These are phyloP conservation scores for Aspergillus olivimuriae DNA, from an alignment of 495 filamentous ascomycete species.

Conservation along the genomic window DNA sequence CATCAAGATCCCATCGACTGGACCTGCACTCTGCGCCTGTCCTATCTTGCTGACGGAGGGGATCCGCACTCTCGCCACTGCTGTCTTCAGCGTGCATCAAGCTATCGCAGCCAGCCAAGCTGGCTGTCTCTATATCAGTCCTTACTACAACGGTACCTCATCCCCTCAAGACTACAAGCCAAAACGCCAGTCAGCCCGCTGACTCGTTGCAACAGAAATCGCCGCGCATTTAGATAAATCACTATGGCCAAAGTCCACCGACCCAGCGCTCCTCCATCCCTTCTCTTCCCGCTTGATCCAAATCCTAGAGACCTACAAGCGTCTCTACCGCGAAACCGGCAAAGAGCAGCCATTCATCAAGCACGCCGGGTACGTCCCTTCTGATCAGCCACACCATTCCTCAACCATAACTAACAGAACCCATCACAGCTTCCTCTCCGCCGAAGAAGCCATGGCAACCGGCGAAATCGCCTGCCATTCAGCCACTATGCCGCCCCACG, in stretches of 20 bases:
- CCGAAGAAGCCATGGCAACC: constrained; percentile 15
- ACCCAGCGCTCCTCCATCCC: constrained; percentile 31
- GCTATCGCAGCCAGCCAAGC: constrained; percentile 46
- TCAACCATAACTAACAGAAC: not conserved
- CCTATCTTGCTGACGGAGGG: constrained; percentile 39
- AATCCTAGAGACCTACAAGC: constrained; percentile 28
- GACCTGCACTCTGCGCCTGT: constrained; percentile 52
- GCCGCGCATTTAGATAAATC: constrained; percentile 22
- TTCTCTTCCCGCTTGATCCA: constrained; percentile 33
- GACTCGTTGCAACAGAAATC: too few relatives aligned
- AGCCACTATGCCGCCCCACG: constrained; percentile 15
- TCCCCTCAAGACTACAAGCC: not conserved
- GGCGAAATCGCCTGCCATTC: constrained; percentile 18
- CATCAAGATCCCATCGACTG: constrained; percentile 55
- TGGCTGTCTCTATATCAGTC: constrained; percentile 50
- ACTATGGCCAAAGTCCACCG: constrained; percentile 24
- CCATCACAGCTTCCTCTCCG: constrained; percentile 5
- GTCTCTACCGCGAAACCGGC: constrained; percentile 35
- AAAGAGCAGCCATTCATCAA: constrained; percentile 36
- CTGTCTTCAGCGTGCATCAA: constrained; percentile 52
- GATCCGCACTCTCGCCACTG: constrained; percentile 50
- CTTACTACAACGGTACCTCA: constrained; percentile 41
- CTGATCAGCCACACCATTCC: constrained; percentile 2
- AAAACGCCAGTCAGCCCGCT: too few relatives aligned
- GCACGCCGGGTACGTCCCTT: constrained; percentile 27